These are phyloP conservation scores for Mortierella sp. DNA, from an alignment of 371 early-diverging fungal genomes.

Conservation along the genomic window DNA sequence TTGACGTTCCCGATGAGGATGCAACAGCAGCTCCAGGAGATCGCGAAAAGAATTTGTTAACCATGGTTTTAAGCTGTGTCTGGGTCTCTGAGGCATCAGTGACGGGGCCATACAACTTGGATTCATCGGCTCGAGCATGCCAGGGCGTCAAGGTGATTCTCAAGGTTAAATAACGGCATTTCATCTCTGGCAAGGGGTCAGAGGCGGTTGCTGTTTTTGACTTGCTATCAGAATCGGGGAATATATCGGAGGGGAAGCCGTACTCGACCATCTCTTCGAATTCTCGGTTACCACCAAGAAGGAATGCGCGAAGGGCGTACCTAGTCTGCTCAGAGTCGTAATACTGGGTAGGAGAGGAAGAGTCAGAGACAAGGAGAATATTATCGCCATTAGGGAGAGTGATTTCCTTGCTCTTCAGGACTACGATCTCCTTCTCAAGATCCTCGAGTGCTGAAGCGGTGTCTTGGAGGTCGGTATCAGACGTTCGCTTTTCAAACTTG, in stretches of 20 bases:
- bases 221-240: neutral
- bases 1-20: neutral
- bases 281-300: slow-evolving; percentile 7
- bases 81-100: neutral
- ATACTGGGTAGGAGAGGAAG: slow-evolving; percentile 47
- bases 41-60: slow-evolving; percentile 36
- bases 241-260: slow-evolving; percentile 40
- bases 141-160: slow-evolving; percentile 51
- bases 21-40: neutral
- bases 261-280: slow-evolving; percentile 53
- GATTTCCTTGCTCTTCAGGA: slow-evolving; percentile 11
- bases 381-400: neutral
- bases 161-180: slow-evolving; percentile 35
- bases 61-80: slow-evolving; percentile 26
- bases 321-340: slow-evolving; percentile 37
- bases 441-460: slow-evolving; percentile 3
- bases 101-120: slow-evolving; percentile 28
- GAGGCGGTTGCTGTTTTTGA: neutral
- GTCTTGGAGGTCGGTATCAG: neutral
- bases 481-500: neutral
- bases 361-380: slow-evolving; percentile 21
- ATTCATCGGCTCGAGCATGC: slow-evolving; percentile 52
- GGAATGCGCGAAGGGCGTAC: slow-evolving; percentile 28
- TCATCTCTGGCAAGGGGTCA: slow-evolving; percentile 1
- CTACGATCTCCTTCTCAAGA: slow-evolving; percentile 13